Base-by-base conservation (phyloP, 2,329 filamentous ascomycete species). In the Microcyclosporella mali region DNA sequence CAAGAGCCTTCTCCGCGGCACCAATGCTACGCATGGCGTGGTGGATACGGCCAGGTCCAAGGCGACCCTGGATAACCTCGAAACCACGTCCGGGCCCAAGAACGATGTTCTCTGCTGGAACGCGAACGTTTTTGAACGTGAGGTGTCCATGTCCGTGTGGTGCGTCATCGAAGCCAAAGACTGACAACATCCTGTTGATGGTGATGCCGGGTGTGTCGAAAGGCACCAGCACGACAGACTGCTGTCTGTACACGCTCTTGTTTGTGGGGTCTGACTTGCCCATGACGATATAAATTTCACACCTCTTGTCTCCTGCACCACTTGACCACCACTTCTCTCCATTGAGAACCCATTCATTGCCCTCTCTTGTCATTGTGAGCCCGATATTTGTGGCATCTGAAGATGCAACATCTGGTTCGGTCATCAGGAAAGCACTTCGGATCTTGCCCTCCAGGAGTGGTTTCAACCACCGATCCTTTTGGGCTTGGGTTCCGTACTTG, bases 271-370 rank as follows among this genome's bases (percentile, higher is more conserved):
- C 85, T 10, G 79, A 84, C 75, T 97, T 95, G 69, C 88, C 92
- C 85, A 98, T 95, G 57, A 95, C 88, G 49, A 98, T 82, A 71
- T 95, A 97, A 64, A 98, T 74, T 66, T 85, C 77, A 75, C 92
- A 98, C 57, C 90, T 79, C 45, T 84, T 85, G 69, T 98, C 92
- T 45, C 92, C 92, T 14, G 89, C 88, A 53, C 92, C 92, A 51
- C 87, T 94, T 19, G 88, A 94, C 92, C 92, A 98, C 92, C 92
- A 98, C 87, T 98, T 98, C 79, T 81, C 78, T 44, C 92, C 92
- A 62, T 97, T 95, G 41, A 98, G 75, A 14, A 97, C 81, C 62
- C 92, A 95, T 57, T 92, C 80, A 60, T 92, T 80, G 9, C 89
- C 90, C 53, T 95, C 88, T 45, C 78, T 80, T 53, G 72, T 77